These are phyloP conservation scores for Papiliotrema laurentii DNA, from an alignment of 1,284 basidiomycete genomes.

Conservation along the genomic window DNA sequence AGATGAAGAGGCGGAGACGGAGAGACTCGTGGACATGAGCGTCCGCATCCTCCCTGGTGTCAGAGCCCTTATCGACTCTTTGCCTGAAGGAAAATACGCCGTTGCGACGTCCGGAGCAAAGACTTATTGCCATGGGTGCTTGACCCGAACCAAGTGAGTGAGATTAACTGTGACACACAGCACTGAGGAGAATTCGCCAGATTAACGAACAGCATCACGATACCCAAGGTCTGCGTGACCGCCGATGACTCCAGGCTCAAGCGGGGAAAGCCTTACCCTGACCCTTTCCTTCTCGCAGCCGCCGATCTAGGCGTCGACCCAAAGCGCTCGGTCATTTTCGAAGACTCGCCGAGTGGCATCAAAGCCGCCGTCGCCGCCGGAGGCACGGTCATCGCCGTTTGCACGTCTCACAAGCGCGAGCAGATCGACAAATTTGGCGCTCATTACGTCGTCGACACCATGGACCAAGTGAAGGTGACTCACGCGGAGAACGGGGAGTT, in stretches of 20 bases:
- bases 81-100: constrained; percentile 64
- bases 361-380: constrained; percentile 66
- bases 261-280: constrained; percentile 60
- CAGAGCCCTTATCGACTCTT: constrained; percentile 60
- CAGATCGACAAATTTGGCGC: constrained; percentile 64
- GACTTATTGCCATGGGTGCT: constrained; percentile 53
- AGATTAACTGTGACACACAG: too few relatives aligned
- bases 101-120: constrained; percentile 72
- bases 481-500: constrained; percentile 27
- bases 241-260: constrained; percentile 61
- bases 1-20: constrained; percentile 59
- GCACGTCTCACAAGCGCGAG: constrained; percentile 54
- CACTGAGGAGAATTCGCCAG: too few relatives aligned
- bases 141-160: constrained; percentile 17
- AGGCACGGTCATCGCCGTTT: constrained; percentile 69
- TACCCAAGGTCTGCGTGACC: constrained; percentile 69
- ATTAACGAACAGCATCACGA: constrained; percentile 60
- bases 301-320: constrained; percentile 60
- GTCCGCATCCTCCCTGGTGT: constrained; percentile 73
- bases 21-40: constrained; percentile 58
- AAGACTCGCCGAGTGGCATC: constrained; percentile 70
- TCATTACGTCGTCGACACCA: constrained; percentile 61
- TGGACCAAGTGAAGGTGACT: constrained; percentile 56
- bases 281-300: constrained; percentile 71
- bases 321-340: constrained; percentile 60